Base-by-base conservation (phyloP, 2,329 filamentous ascomycete genomes). In the Fusarium piperis region DNA sequence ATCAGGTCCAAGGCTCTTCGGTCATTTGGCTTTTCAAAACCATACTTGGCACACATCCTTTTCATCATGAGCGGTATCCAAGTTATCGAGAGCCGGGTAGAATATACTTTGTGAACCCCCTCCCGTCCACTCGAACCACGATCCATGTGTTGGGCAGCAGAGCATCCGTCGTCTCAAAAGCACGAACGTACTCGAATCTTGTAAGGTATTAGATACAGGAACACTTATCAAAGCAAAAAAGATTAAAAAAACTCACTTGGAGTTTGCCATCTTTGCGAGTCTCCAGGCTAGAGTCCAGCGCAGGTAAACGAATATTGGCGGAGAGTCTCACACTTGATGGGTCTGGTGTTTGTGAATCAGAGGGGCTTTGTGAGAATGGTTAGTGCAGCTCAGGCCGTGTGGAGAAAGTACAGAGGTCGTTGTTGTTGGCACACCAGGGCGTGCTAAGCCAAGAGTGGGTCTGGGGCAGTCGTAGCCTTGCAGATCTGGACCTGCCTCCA, bases 131-230 rank as follows among this genome's bases (percentile, higher is more conserved):
- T 67, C 96, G 91, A 62, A 99, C 91, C 20, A 98, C 94, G 63
- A 98, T 92, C 94, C 95, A 99, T 28, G 95, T 98, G 79, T 97
- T 97, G 60, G 92, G 94, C 23, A 98, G 87, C 41, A 99, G 84
- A 52, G 83, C 83, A 78, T 98, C 94, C 8, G 91, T 84, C 78
- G 93, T 93, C 86, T 99, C 96, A 78, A 98, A 98, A 53, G 85
- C 83, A 79, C 93, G 94, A 71, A 98, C 95, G 82, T 99, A 99
- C 84, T 97, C 95, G 80, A 94, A 98, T 82, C 94, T 97, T 70
- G 38, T 52, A 26, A 46, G 57, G 7, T 6, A 60, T 74, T 69
- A 74, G 69, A 65, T 65, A 59, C 36, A 60, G 36, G 18, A 48
- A n/a, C 46, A 26, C n/a, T 26, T 13, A n/a, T 13, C 10, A 15